These are phyloP conservation scores for Podila verticillata DNA, from an alignment of 192 early-diverging fungal genomes.

Conservation along the genomic window DNA sequence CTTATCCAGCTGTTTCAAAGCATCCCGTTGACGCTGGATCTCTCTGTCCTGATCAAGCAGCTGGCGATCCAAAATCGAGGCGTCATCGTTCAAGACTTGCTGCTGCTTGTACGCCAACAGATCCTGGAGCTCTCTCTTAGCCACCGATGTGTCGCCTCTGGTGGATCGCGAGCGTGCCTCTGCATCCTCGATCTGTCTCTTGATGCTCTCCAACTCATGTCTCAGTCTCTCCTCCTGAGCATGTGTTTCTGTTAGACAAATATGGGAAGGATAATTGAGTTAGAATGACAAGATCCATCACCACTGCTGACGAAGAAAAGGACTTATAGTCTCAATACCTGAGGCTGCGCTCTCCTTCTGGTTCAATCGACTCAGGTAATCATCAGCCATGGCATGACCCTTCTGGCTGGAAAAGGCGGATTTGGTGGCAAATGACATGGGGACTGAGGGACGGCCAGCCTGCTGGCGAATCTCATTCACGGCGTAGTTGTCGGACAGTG, in stretches of 20 bases:
- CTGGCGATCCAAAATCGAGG: slow-evolving; percentile 52
- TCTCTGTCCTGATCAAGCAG: slow-evolving; percentile 57
- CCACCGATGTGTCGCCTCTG: slow-evolving; percentile 29
- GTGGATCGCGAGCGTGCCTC: slow-evolving; percentile 42
- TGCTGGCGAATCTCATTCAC: slow-evolving; percentile 52
- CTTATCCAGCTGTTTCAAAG: slow-evolving; percentile 55
- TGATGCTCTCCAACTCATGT: slow-evolving; percentile 57
- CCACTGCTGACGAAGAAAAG: no score
- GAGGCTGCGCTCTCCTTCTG: slow-evolving; percentile 21
- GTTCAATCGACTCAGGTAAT: slow-evolving; percentile 48
- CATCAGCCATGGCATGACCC: slow-evolving; percentile 39
- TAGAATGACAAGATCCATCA: neutral
- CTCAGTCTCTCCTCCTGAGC: slow-evolving; percentile 59
- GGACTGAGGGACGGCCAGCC: slow-evolving; percentile 39
- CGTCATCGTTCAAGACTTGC: slow-evolving; percentile 59
- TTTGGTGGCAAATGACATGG: slow-evolving; percentile 31
- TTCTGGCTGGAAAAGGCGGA: slow-evolving; percentile 48
- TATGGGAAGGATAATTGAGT: neutral
- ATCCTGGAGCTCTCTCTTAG: slow-evolving; percentile 57
- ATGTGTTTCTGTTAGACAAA: slow-evolving; percentile 17
- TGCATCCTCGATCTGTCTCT: slow-evolving; percentile 58
- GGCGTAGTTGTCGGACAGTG: slow-evolving; percentile 49
- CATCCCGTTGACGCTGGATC: slow-evolving; percentile 59
- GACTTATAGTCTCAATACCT: slow-evolving; percentile 10
- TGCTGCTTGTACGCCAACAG: slow-evolving; percentile 64